Percentiles rank a stretch among this genome's conserved stretches.
These are phyloP conservation scores for Fusarium chaquense DNA, from an alignment of 2,329 filamentous ascomycete species.

Conservation along the genomic window DNA sequence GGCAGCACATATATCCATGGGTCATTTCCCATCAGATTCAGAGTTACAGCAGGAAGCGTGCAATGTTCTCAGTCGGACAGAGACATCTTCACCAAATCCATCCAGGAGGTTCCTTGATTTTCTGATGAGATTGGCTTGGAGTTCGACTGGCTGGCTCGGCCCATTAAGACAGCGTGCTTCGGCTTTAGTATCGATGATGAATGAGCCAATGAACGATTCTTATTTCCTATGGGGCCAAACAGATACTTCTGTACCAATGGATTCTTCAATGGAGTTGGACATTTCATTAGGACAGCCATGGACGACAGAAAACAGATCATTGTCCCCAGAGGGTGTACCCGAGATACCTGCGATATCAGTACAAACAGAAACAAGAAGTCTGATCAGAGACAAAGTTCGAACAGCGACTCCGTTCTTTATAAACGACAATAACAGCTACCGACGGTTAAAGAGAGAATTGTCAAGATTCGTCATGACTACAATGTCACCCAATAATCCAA, in stretches of 20 bases:
- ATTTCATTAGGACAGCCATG: slow-evolving; percentile 16
- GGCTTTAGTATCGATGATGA: slow-evolving; percentile 1
- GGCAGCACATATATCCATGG: slow-evolving; percentile 20
- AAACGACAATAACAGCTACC: slow-evolving; percentile 40
- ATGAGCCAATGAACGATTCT: slow-evolving; percentile 12
- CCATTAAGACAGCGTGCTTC: slow-evolving; percentile 25
- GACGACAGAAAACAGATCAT: slow-evolving; percentile 25
- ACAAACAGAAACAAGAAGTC: slow-evolving; percentile 5
- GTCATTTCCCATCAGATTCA: slow-evolving; percentile 29
- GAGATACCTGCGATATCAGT: slow-evolving; percentile 17
- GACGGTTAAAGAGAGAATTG: slow-evolving; percentile 27
- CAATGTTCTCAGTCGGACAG: slow-evolving; percentile 8
- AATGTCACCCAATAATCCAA: slow-evolving; percentile 39
- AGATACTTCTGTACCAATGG: slow-evolving; percentile 5
- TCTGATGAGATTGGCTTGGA: slow-evolving; percentile 33
- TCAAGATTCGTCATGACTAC: slow-evolving; percentile 38
- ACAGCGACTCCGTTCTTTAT: slow-evolving; percentile 37
- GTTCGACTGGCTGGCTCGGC: slow-evolving; percentile 28
- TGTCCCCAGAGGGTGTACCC: slow-evolving; percentile 18
- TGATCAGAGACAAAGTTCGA: slow-evolving; percentile 27
- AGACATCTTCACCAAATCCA: slow-evolving; percentile 12
- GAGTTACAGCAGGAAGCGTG: slow-evolving; percentile 39
- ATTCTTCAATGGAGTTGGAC: slow-evolving; percentile 24
- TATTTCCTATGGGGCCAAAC: slow-evolving; percentile 19
- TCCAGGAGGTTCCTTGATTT: slow-evolving; percentile 33